phyloP scores from a whole-genome alignment of 2,329 filamentous ascomycete genomes.

The Aspergillus versicolor region DNA sequence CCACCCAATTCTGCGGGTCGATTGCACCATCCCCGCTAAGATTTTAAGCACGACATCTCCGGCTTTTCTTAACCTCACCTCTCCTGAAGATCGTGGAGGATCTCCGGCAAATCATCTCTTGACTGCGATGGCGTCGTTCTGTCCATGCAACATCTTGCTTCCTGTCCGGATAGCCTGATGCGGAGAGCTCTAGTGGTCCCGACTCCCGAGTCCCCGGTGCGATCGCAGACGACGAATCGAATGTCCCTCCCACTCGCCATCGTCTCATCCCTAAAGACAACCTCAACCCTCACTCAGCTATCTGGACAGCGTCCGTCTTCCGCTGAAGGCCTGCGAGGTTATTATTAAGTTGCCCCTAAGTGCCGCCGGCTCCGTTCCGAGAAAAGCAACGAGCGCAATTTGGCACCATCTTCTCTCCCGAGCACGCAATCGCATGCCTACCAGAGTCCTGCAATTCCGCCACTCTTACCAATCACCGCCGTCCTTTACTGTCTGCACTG shows the following conservation, averaged over 20 bases:
- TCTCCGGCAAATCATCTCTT: constrained; percentile 3
- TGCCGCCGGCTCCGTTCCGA: not conserved
- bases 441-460: not conserved
- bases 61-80: constrained; percentile 1
- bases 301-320: not conserved
- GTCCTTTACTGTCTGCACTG: not conserved
- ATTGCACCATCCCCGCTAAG: constrained; percentile 21
- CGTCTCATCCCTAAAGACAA: no score
- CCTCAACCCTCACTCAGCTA: no score
- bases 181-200: no score
- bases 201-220: no score
- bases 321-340: not conserved
- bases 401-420: constrained; percentile 11
- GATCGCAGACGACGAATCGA: no score
- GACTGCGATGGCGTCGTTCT: not conserved
- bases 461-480: not conserved
- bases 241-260: no score
- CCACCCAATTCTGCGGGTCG: constrained; percentile 14
- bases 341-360: not conserved
- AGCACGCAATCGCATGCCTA: constrained; percentile 19
- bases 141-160: not conserved
- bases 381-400: constrained; percentile 2
- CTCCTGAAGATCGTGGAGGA: constrained; percentile 14
- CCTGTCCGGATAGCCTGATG: not conserved
- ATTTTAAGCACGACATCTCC: constrained; percentile 13